Conservation (phyloP, 106 monocot genomes). For the Allium cepa region DNA sequence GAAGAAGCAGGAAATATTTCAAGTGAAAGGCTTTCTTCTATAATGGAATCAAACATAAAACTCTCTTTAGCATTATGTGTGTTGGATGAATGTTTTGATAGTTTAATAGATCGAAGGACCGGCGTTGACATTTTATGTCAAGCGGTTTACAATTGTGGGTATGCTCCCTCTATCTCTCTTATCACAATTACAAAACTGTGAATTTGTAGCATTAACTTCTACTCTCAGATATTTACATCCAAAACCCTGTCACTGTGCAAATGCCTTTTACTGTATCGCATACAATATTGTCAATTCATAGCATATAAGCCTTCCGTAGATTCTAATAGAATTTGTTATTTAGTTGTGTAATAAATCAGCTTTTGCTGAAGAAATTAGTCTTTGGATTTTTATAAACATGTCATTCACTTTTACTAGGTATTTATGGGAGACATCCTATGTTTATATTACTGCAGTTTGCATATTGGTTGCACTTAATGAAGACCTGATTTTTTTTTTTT, state of each 20-base stretch:
- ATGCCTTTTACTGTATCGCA: no score
- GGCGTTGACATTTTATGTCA: slow-evolving; percentile 52
- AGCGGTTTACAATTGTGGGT: slow-evolving; percentile 67
- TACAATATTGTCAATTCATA: no score
- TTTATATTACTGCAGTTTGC: background rate
- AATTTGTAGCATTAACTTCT: background rate
- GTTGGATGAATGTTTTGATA: slow-evolving; percentile 59
- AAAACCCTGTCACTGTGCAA: no score
- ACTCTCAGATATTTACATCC: no score
- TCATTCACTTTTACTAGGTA: no score
- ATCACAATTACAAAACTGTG: background rate
- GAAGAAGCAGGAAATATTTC: slow-evolving; percentile 22
- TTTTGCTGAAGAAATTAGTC: no score
- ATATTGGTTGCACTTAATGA: background rate
- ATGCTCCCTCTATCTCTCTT: slow-evolving; percentile 4
- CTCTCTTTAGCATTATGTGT: slow-evolving; percentile 39
- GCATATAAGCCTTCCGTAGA: no score
- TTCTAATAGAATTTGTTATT: no score
- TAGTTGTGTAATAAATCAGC: no score
- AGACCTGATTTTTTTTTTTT: background rate
- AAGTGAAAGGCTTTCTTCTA: slow-evolving; percentile 13
- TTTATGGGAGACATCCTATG: background rate
- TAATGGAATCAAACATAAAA: slow-evolving; percentile 51
- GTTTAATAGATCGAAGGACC: slow-evolving; percentile 41
- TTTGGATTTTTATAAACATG: no score